Conservation (phyloP, 352 stramenopile species). For the Phytophthora kernoviae region DNA sequence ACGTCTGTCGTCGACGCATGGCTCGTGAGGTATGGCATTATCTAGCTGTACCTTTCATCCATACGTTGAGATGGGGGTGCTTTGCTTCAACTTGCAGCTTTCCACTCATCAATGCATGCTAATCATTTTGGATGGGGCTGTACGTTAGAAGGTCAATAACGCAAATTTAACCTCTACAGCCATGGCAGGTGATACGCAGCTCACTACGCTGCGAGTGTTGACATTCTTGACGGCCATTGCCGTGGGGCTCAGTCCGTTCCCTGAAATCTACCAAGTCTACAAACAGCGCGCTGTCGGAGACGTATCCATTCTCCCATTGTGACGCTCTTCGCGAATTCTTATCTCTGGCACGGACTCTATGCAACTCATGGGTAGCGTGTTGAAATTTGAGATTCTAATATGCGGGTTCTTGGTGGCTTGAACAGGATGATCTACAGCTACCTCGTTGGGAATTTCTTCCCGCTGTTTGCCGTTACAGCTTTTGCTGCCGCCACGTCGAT, state of each 20-base stretch:
- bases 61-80: neutral
- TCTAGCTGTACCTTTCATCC: too few species aligned
- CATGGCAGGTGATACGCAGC: constrained; percentile 2
- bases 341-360: constrained; percentile 16
- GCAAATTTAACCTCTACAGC: neutral
- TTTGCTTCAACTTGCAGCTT: neutral
- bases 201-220: constrained; percentile 27
- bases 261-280: constrained; percentile 18
- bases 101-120: neutral
- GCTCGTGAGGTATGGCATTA: too few species aligned
- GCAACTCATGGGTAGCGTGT: neutral
- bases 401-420: neutral
- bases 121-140: neutral
- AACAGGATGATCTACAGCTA: constrained; percentile 36
- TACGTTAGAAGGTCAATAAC: neutral
- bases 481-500: constrained; percentile 23
- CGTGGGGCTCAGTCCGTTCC: constrained; percentile 20
- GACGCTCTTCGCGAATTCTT: constrained; percentile 23
- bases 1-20: neutral
- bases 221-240: constrained; percentile 22
- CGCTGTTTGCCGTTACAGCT: constrained; percentile 34
- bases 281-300: constrained; percentile 17
- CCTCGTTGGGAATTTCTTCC: constrained; percentile 37
- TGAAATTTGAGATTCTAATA: neutral
- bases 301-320: constrained; percentile 22